Percentiles rank a stretch among this genome's conserved stretches.
phyloP scores from a whole-genome alignment of 1,284 basidiomycete genomes.

The Malassezia dermatis region DNA sequence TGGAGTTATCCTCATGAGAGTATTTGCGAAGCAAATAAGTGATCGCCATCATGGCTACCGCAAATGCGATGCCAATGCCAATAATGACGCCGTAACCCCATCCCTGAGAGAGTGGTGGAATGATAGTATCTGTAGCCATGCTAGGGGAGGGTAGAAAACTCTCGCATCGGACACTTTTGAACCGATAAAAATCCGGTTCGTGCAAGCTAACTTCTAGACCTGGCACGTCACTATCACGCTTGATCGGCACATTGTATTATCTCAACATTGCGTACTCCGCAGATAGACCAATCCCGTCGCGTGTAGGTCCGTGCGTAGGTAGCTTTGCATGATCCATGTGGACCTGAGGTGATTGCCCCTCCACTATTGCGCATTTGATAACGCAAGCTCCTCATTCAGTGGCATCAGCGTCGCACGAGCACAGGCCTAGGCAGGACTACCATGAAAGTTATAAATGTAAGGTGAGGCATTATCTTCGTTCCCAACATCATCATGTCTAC shows the following conservation, averaged over 20 bases:
- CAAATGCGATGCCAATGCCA: slow-evolving; percentile 41
- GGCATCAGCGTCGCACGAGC: not conserved
- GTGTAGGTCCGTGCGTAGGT: not conserved
- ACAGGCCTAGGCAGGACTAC: not conserved
- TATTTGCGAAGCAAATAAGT: slow-evolving; percentile 24
- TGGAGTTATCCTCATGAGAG: slow-evolving; percentile 27
- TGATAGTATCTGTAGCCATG: not conserved
- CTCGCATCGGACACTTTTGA: not conserved
- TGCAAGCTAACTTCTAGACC: no score
- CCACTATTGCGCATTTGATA: not conserved
- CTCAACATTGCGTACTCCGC: not conserved
- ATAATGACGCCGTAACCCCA: slow-evolving; percentile 44
- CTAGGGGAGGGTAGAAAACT: not conserved
- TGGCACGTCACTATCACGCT: not conserved
- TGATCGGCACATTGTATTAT: not conserved
- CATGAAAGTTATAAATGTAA: not conserved
- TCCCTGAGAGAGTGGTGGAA: slow-evolving; percentile 35
- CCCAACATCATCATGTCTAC: not conserved
- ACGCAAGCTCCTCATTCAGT: not conserved
- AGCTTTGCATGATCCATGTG: not conserved
- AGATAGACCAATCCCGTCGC: not conserved
- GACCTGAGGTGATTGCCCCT: not conserved
- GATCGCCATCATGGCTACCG: slow-evolving; percentile 33
- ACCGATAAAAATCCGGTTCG: not conserved
- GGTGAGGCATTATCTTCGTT: not conserved